phyloP scores from a whole-genome alignment of 2,329 filamentous ascomycete genomes.

The Cladosporium sp. region DNA sequence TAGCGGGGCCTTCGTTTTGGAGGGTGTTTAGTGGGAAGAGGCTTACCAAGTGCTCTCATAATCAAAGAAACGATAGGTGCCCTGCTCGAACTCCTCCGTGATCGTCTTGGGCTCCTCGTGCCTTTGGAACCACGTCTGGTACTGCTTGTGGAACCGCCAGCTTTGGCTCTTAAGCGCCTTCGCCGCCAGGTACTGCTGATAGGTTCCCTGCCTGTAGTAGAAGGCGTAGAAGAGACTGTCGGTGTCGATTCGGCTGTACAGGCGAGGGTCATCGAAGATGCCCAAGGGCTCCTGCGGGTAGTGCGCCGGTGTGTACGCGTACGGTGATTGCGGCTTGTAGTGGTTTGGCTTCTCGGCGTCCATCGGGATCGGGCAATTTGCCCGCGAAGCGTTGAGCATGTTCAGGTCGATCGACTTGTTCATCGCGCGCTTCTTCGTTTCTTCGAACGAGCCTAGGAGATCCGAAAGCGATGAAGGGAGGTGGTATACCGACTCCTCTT shows the following conservation, averaged over 20 bases:
- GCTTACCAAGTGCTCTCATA: conserved; percentile 96
- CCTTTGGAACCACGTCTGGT: conserved; percentile 98
- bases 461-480: conserved; percentile 84
- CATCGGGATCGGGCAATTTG: conserved; percentile 63
- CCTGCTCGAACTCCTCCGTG: conserved; percentile 97
- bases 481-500: conserved; percentile 83
- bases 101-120: conserved; percentile 98
- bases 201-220: conserved; percentile 95
- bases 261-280: conserved; percentile 82
- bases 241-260: conserved; percentile 86
- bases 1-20: background rate
- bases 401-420: conserved; percentile 58
- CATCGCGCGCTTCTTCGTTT: conserved; percentile 64
- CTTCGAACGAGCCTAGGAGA: conserved; percentile 83
- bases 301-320: conserved; percentile 66
- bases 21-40: background rate
- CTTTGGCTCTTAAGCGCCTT: conserved; percentile 97
- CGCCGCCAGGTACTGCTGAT: conserved; percentile 90
- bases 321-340: conserved; percentile 77
- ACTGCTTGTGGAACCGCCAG: conserved; percentile 99
- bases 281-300: conserved; percentile 90
- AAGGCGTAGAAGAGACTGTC: conserved; percentile 98
- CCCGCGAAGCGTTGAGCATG: conserved; percentile 69
- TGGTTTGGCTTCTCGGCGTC: conserved; percentile 78
- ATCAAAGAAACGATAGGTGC: conserved; percentile 98